A percentile compares a stretch with the other conserved stretches of the same genome.
phyloP scores from a whole-genome alignment of 306 rosid genomes.

The Quercus glauca region DNA sequence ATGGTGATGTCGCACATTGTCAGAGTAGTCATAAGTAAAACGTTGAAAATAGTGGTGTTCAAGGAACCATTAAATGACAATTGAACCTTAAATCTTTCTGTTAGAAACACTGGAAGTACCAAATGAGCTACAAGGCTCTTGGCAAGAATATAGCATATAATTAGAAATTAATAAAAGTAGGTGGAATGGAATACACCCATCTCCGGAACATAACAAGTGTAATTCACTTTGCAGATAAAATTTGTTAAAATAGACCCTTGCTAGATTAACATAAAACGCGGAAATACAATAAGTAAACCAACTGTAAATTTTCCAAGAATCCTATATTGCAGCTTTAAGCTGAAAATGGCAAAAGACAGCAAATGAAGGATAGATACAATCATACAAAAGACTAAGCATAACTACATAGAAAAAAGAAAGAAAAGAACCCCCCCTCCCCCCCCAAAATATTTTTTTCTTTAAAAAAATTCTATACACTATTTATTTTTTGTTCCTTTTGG shows the following conservation, averaged over 20 bases:
- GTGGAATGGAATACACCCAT: too few relatives aligned
- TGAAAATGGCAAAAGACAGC: slow-evolving; percentile 13
- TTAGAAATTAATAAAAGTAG: too few relatives aligned
- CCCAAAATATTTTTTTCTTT: background rate
- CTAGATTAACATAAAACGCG: background rate
- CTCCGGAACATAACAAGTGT: background rate
- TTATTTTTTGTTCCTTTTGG: slow-evolving; percentile 60
- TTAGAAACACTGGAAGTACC: too few relatives aligned
- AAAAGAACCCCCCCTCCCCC: background rate
- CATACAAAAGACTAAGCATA: background rate
- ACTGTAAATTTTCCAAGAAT: slow-evolving; percentile 18
- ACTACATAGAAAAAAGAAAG: background rate
- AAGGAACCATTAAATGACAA: too few relatives aligned
- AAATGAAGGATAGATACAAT: slow-evolving; percentile 28
- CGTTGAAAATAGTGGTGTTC: too few relatives aligned
- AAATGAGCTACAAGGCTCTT: too few relatives aligned
- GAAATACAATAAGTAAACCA: slow-evolving; percentile 4
- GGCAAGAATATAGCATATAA: too few relatives aligned
- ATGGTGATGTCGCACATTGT: too few relatives aligned
- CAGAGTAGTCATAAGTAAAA: too few relatives aligned
- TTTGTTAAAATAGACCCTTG: background rate
- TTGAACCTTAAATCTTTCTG: too few relatives aligned
- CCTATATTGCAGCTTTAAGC: slow-evolving; percentile 23
- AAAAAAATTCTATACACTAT: slow-evolving; percentile 39
- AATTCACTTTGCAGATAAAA: background rate